These are phyloP conservation scores for Coniochaeta prunicola DNA, from an alignment of 2,329 filamentous ascomycete genomes.

Conservation along the genomic window DNA sequence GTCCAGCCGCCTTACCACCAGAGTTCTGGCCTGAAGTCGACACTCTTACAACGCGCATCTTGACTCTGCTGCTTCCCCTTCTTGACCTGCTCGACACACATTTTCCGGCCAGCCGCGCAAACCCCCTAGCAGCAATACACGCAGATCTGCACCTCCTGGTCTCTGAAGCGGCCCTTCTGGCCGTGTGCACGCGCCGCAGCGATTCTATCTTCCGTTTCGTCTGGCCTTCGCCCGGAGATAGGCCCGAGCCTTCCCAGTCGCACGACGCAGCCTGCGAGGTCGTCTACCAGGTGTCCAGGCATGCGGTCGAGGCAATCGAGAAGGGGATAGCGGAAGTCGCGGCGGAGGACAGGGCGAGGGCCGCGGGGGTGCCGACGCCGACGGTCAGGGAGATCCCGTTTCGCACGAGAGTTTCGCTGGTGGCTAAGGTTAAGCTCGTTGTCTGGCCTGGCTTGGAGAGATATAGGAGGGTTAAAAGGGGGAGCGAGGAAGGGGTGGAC, in stretches of 20 bases:
- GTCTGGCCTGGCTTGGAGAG: slow-evolving; percentile 16
- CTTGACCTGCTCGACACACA: slow-evolving; percentile 19
- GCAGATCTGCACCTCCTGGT: slow-evolving; percentile 25
- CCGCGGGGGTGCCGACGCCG: background rate
- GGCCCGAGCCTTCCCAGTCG: slow-evolving; percentile 12
- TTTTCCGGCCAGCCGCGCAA: slow-evolving; percentile 6
- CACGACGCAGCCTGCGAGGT: slow-evolving; percentile 14
- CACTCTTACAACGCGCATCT: slow-evolving; percentile 21
- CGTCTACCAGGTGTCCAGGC: slow-evolving; percentile 14
- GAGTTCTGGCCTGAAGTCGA: slow-evolving; percentile 31
- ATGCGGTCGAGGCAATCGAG: background rate
- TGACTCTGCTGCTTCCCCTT: slow-evolving; percentile 27
- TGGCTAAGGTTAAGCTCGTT: slow-evolving; percentile 8
- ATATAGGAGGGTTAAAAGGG: background rate
- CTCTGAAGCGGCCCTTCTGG: slow-evolving; percentile 21
- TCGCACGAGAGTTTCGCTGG: background rate
- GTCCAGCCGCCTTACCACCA: slow-evolving; percentile 13
- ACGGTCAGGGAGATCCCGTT: background rate
- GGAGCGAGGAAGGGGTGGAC: background rate
- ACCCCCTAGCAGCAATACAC: slow-evolving; percentile 15
- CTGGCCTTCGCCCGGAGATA: slow-evolving; percentile 18
- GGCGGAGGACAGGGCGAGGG: background rate
- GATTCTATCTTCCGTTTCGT: slow-evolving; percentile 21
- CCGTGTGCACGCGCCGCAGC: slow-evolving; percentile 21
- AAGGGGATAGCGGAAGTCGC: background rate